Conservation (phyloP, 2,329 filamentous ascomycete species). For the Fusarium sp. region DNA sequence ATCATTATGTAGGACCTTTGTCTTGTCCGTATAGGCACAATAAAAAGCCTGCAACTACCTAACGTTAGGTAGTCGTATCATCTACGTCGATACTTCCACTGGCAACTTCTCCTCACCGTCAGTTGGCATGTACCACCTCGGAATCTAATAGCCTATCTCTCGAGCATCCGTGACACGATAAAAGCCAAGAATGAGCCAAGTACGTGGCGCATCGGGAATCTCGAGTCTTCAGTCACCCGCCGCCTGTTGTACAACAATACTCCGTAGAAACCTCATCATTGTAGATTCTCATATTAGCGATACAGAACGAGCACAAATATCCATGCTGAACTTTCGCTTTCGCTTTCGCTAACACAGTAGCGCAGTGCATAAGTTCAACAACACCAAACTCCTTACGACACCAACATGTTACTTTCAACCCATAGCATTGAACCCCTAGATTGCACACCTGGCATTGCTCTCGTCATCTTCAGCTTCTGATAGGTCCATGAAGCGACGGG, state of each 20-base stretch:
- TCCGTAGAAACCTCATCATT: background rate
- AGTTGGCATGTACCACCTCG: background rate
- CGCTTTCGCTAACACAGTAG: conserved; percentile 2
- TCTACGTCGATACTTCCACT: background rate
- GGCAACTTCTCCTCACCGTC: background rate
- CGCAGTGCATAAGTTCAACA: background rate
- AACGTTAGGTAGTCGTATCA: background rate
- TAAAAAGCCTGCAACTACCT: background rate
- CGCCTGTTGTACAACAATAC: background rate
- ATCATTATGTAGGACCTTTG: background rate
- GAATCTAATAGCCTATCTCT: conserved; percentile 3
- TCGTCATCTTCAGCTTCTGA: conserved; percentile 12
- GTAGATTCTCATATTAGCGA: background rate
- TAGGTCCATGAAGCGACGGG: conserved; percentile 29
- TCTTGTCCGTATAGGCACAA: background rate
- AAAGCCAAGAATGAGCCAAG: conserved; percentile 1
- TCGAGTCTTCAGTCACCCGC: conserved; percentile 9
- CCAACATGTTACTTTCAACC: no score
- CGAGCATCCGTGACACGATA: background rate
- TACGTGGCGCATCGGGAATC: background rate
- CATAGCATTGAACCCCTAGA: no score
- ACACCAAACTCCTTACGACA: background rate
- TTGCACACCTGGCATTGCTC: background rate
- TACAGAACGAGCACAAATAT: background rate
- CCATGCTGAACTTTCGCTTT: background rate